A percentile compares a stretch with the other conserved stretches of the same genome.
Evolutionary conservation across 257 asterid genomes (phyloP).

Genomic region (Petrea volubilis): DNA sequence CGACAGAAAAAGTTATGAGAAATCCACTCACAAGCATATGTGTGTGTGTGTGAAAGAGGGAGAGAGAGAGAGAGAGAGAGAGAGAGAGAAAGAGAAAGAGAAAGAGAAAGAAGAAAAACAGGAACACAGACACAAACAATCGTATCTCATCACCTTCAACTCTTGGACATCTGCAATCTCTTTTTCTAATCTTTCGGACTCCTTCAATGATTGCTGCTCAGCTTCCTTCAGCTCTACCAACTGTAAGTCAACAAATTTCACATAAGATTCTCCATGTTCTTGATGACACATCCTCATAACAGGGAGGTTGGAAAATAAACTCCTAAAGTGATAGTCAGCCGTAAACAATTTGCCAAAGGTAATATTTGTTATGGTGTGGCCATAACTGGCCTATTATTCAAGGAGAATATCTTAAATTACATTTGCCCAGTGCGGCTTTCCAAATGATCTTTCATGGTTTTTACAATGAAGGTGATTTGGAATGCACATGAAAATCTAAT

Average conservation of each 20-base stretch:
- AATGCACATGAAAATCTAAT: not conserved
- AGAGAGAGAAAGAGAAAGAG: too few species aligned
- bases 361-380: not conserved
- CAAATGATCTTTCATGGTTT: slow-evolving; percentile 6
- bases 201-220: slow-evolving; percentile 74
- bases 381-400: not conserved
- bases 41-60: too few species aligned
- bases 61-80: too few species aligned
- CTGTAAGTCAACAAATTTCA: slow-evolving; percentile 39
- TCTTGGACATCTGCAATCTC: slow-evolving; percentile 87
- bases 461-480: not conserved
- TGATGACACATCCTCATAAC: not conserved
- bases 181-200: slow-evolving; percentile 80
- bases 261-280: slow-evolving; percentile 17
- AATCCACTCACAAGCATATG: not conserved
- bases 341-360: not conserved
- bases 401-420: not conserved
- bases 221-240: slow-evolving; percentile 92
- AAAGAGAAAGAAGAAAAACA: not conserved
- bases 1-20: slow-evolving; percentile 5
- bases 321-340: not conserved
- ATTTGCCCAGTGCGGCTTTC: not conserved
- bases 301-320: not conserved
- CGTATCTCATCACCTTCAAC: slow-evolving; percentile 53
- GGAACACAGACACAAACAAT: not conserved